phyloP scores from a whole-genome alignment of 768 basidiomycete genomes.

The Pleurotus citrinopileatus region DNA sequence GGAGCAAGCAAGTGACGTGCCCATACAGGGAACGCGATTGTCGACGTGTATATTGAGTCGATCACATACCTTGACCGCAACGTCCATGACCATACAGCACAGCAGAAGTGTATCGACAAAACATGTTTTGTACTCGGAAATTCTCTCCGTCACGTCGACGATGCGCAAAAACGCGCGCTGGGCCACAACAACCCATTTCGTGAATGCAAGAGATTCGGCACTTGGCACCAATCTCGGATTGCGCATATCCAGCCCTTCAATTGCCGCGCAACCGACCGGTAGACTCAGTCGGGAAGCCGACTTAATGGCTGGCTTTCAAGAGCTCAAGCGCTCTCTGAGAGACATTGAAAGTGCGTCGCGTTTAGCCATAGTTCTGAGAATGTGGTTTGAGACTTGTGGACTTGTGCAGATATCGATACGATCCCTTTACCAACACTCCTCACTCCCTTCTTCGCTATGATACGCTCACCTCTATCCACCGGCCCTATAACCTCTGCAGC shows the following conservation, averaged over 20 bases:
- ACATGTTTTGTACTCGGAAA: slow-evolving; percentile 87
- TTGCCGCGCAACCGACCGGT: slow-evolving; percentile 38
- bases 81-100: slow-evolving; percentile 20
- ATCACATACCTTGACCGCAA: slow-evolving; percentile 12
- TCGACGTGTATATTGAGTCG: slow-evolving; percentile 15
- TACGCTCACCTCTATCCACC: slow-evolving; percentile 91
- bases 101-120: slow-evolving; percentile 48
- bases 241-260: slow-evolving; percentile 52
- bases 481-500: slow-evolving; percentile 97
- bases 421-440: slow-evolving; percentile 65
- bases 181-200: slow-evolving; percentile 72
- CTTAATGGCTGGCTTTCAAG: slow-evolving; percentile 88
- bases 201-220: slow-evolving; percentile 60
- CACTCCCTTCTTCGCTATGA: slow-evolving; percentile 87
- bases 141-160: slow-evolving; percentile 84
- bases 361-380: slow-evolving; percentile 5
- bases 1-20: background rate
- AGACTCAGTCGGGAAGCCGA: slow-evolving; percentile 71
- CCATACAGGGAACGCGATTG: background rate
- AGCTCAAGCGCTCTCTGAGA: slow-evolving; percentile 71
- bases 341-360: slow-evolving; percentile 57
- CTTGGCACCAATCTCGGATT: slow-evolving; percentile 76
- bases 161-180: slow-evolving; percentile 99
- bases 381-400: background rate
- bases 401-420: slow-evolving; percentile 51